phyloP scores from a whole-genome alignment of 2,329 filamentous ascomycete species.

The Myriosclerotinia curreyana region DNA sequence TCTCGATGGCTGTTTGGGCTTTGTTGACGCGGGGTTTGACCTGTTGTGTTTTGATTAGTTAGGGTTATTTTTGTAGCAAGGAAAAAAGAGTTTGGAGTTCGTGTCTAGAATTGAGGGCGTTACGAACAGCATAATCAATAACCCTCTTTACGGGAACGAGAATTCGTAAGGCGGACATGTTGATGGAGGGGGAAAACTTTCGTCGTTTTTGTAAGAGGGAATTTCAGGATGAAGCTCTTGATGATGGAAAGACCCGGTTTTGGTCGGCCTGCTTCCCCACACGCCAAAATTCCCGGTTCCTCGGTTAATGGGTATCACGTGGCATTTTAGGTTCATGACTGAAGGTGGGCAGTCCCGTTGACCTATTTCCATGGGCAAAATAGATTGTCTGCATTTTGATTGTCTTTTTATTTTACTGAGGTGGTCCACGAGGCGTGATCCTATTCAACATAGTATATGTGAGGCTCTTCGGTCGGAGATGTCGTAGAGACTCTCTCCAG shows the following conservation, averaged over 20 bases:
- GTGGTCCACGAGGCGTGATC: too few species aligned
- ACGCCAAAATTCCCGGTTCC: constrained; percentile 1
- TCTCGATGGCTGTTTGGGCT: constrained; percentile 82
- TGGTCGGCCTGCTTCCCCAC: constrained; percentile 20
- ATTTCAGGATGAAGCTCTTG: constrained; percentile 14
- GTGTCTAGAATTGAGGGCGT: background rate
- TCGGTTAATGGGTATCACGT: constrained; percentile 14
- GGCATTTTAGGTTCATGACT: background rate
- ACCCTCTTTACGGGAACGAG: constrained; percentile 80
- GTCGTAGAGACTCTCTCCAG: too few species aligned
- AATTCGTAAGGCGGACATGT: constrained; percentile 67
- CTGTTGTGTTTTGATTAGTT: constrained; percentile 40
- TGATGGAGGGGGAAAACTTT: constrained; percentile 20
- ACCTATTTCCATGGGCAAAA: too few species aligned
- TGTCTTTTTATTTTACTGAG: too few species aligned
- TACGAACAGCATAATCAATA: constrained; percentile 73
- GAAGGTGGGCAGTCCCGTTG: background rate
- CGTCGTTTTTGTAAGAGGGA: constrained; percentile 1
- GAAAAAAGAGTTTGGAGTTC: background rate
- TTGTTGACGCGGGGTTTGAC: constrained; percentile 70
- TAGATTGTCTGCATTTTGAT: too few species aligned
- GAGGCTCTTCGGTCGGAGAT: too few species aligned
- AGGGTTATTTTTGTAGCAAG: background rate
- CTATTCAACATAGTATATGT: too few species aligned
- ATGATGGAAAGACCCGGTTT: constrained; percentile 18